Base-by-base conservation (phyloP, 129 eudicot species). In the Flaveria robusta region DNA sequence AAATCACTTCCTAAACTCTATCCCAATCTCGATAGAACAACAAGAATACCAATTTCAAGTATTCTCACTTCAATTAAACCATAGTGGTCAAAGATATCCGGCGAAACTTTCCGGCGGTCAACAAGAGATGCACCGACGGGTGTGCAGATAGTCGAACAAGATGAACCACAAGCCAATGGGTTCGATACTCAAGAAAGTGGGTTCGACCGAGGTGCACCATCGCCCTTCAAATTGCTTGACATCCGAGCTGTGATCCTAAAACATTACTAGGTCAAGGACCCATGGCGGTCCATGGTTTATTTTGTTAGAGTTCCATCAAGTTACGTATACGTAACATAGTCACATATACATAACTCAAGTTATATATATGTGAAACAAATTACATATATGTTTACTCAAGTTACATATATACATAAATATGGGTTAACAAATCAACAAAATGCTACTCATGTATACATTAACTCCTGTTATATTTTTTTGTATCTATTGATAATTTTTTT, bases 241-340 rank as follows among this genome's bases (percentile, higher is more conserved):
- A 83, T 92, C 45, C 80, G 86, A 74, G 96, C 86, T 3, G 98
- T 93, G 0, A 92, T 92, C 34, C 98, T 96, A 0, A 89, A 89
- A 69, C 98, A 92, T 86, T 92, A 96, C 63, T 92, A 88, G 90
- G 96, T 89, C 19, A 92, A 92, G 87, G 80, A 92, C 74, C 91
- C 98, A 8, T 90, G 90, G 93, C 85, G 78, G 85, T 92, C 98
- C 27, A 86, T 87, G 93, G 79, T 90, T 70, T 92, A 92, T 85
- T 96, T 92, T 11, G 49, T 86, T 19, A 86, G 98, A 55, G 98
- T n/a, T n/a, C n/a, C n/a, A n/a, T n/a, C n/a, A n/a, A n/a, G n/a
- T n/a, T n/a, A n/a, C n/a, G n/a, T n/a, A n/a, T n/a, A n/a, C n/a
- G n/a, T n/a, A n/a, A n/a, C n/a, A n/a, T n/a, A n/a, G n/a, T n/a